phyloP scores from a whole-genome alignment of 1,284 basidiomycete species.

The Mycena citricolor region DNA sequence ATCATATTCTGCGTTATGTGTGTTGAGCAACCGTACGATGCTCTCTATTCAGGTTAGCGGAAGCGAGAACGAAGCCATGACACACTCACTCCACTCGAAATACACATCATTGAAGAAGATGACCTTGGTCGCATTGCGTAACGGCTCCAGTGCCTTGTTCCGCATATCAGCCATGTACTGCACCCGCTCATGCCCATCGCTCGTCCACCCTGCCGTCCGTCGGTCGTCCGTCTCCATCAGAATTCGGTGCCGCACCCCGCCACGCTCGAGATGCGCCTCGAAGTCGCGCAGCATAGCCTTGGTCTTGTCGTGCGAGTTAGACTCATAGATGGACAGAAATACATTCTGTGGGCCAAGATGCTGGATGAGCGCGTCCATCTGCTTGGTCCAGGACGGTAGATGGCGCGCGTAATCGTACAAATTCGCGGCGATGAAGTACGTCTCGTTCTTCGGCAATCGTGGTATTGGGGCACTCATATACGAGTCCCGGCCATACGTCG shows the following conservation, averaged over 20 bases:
- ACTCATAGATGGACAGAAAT: slow-evolving; percentile 24
- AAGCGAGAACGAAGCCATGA: not conserved
- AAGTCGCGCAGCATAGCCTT: slow-evolving; percentile 17
- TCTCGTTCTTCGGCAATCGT: not conserved
- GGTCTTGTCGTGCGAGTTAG: slow-evolving; percentile 23
- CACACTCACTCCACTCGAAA: slow-evolving; percentile 23
- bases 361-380: slow-evolving; percentile 18
- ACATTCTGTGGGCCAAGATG: slow-evolving; percentile 20
- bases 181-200: slow-evolving; percentile 21
- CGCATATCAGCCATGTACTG: slow-evolving; percentile 25
- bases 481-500: slow-evolving; percentile 14
- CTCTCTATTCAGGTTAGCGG: slow-evolving; percentile 5
- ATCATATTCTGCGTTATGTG: slow-evolving; percentile 22
- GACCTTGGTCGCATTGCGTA: slow-evolving; percentile 13
- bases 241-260: slow-evolving; percentile 11
- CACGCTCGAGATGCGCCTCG: slow-evolving; percentile 8
- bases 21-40: slow-evolving; percentile 19
- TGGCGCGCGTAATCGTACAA: slow-evolving; percentile 22
- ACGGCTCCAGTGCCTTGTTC: slow-evolving; percentile 22
- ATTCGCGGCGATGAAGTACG: slow-evolving; percentile 25
- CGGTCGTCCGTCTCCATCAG: slow-evolving; percentile 16
- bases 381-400: slow-evolving; percentile 20
- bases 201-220: slow-evolving; percentile 15
- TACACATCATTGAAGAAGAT: slow-evolving; percentile 25
- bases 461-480: slow-evolving; percentile 19